phyloP scores from a whole-genome alignment of 2,329 filamentous ascomycete genomes.

The Penicillium sp. region DNA sequence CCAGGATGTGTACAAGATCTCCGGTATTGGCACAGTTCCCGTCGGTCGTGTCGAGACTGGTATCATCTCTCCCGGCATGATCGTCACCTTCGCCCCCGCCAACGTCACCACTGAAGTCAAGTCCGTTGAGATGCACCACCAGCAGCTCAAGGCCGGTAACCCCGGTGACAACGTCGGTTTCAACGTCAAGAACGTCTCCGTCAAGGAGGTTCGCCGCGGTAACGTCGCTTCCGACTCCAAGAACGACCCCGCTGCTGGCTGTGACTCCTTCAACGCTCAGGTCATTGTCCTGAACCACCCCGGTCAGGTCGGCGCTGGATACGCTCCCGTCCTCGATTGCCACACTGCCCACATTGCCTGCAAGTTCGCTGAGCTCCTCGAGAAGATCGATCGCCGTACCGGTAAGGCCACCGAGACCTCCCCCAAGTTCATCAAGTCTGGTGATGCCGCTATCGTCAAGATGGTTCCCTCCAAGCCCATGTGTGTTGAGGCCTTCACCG shows the following conservation, averaged over 20 bases:
- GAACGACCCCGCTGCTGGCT: constrained; percentile 91
- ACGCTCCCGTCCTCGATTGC: constrained; percentile 98
- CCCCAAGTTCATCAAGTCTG: constrained; percentile 99
- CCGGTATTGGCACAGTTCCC: constrained; percentile 99
- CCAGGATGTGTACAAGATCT: constrained; percentile 99
- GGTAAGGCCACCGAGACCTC: constrained; percentile 88
- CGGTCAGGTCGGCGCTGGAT: constrained; percentile 97
- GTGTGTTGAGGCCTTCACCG: constrained; percentile 99
- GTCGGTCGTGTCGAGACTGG: constrained; percentile 99
- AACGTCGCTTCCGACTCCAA: constrained; percentile 99
- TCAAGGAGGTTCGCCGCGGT: constrained; percentile 99
- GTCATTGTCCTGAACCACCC: constrained; percentile 99
- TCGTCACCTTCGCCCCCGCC: constrained; percentile 97
- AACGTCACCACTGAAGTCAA: constrained; percentile 99
- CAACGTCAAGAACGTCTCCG: constrained; percentile 99
- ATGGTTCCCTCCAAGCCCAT: constrained; percentile 99
- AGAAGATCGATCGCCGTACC: constrained; percentile 99
- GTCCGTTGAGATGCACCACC: constrained; percentile 99
- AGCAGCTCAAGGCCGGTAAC: constrained; percentile 91
- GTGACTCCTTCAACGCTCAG: constrained; percentile 97
- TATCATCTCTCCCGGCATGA: constrained; percentile 76
- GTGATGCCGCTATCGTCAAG: constrained; percentile 99
- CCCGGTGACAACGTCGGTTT: constrained; percentile 99
- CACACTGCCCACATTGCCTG: constrained; percentile 99
- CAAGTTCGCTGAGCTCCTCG: constrained; percentile 98